A percentile compares a stretch with the other conserved stretches of the same genome.
These are phyloP conservation scores for Pythium oligandrum DNA, from an alignment of 352 stramenopile species.

Conservation along the genomic window DNA sequence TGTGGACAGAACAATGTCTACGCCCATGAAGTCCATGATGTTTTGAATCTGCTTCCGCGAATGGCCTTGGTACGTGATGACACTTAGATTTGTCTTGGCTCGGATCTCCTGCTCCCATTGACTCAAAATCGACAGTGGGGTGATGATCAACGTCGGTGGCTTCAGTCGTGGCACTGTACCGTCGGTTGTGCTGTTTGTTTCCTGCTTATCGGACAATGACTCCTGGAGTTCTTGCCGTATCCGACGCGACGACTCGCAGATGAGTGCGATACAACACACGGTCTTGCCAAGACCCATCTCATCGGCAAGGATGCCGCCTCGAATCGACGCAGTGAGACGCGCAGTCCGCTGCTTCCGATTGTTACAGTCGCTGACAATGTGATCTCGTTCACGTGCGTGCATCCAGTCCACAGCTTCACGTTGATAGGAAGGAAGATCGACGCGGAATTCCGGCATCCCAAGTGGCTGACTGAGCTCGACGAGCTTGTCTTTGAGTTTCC, in stretches of 20 bases:
- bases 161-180: constrained; percentile 31
- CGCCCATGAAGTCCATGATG: constrained; percentile 71
- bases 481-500: constrained; percentile 25
- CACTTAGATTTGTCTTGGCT: constrained; percentile 67
- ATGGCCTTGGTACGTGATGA: constrained; percentile 70
- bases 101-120: constrained; percentile 85
- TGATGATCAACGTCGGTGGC: constrained; percentile 72
- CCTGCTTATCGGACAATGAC: neutral
- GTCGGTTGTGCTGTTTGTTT: neutral
- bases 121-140: constrained; percentile 77
- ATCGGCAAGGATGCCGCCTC: constrained; percentile 80
- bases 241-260: constrained; percentile 57
- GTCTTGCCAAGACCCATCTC: constrained; percentile 91
- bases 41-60: constrained; percentile 58
- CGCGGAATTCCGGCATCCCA: constrained; percentile 39
- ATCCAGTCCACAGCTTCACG: constrained; percentile 88
- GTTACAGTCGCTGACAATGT: constrained; percentile 5
- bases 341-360: neutral
- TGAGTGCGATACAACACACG: constrained; percentile 79
- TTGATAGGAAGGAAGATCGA: constrained; percentile 81
- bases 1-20: constrained; percentile 73
- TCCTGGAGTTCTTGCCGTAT: constrained; percentile 25
- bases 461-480: neutral
- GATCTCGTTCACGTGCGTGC: constrained; percentile 40
- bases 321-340: constrained; percentile 23